Evolutionary conservation across 2,329 filamentous ascomycete species (phyloP), one percentile per base, ranked within the genome.

Genomic region (Trichoderma sp.): DNA sequence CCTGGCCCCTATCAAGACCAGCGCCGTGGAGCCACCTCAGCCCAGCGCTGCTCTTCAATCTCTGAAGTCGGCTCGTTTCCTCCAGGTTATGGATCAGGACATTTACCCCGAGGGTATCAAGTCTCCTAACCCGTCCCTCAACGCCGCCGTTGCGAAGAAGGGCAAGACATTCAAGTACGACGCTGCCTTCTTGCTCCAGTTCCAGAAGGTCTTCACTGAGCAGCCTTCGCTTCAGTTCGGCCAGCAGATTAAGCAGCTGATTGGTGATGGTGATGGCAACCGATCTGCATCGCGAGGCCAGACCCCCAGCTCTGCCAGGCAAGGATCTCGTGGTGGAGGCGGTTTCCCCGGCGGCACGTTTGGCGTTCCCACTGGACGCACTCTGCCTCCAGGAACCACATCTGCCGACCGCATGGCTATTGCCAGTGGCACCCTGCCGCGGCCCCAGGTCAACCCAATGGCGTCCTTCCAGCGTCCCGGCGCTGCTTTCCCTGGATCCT

Each of bases 141-240:
- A 98, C 81, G 85, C 88, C 53, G 92, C 92, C 17, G 92, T 93
- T 32, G 87, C 89, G 39, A 93, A 92, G 81, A 95, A 95, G 84
- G 90, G 90, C 73, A 92, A 90, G 81, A 91, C 90, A 55, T 97
- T 97, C 85, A 95, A 97, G 81, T 99, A 99, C 82, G 94, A 98
- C 83, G 93, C 95, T 78, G 91, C 92, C 77, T 99, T 99, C 86
- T 85, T 99, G 83, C 87, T 99, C 34, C 96, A 99, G 80, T 99
- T 99, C 87, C 93, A 98, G 84, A 89, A 89, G 77, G 94, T 97
- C 23, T 99, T 98, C 84, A 97, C 94, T 74, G 96, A 99, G 85
- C 97, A 98, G 84, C 96, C 96, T 15, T 97, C 94, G 0, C 82
- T 95, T 57, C 95, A 98, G 79, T 99, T 97, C 89, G 93, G 97